Conservation (phyloP, 805 yeast species). For the Kuraishia piskuri region DNA sequence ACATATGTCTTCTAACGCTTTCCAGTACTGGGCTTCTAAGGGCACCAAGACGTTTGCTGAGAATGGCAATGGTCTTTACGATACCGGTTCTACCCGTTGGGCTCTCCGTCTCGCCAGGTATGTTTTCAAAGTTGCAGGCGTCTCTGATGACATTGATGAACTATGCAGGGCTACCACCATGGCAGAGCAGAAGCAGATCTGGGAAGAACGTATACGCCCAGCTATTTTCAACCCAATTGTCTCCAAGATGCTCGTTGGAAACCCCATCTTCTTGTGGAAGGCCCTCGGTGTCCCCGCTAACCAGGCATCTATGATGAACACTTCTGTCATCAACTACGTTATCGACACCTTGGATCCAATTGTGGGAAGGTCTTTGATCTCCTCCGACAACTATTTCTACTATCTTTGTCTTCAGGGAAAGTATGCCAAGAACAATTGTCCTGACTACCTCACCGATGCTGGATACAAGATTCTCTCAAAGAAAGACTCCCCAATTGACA, state of each 20-base stretch:
- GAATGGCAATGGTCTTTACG: conserved; percentile 57
- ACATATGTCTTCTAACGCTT: conserved; percentile 69
- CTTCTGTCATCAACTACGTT: conserved; percentile 61
- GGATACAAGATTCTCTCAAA: conserved; percentile 45
- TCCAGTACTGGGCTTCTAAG: conserved; percentile 69
- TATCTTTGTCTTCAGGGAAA: conserved; percentile 57
- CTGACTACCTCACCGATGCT: conserved; percentile 58
- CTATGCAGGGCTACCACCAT: conserved; percentile 50
- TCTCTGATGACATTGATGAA: conserved; percentile 38
- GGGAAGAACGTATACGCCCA: conserved; percentile 59
- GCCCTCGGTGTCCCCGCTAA: conserved; percentile 86
- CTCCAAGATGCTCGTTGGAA: conserved; percentile 62
- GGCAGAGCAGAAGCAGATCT: conserved; percentile 53
- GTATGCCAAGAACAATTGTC: conserved; percentile 60
- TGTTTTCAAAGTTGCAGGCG: conserved; percentile 50
- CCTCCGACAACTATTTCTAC: conserved; percentile 72
- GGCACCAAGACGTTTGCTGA: conserved; percentile 50
- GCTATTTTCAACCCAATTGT: conserved; percentile 64
- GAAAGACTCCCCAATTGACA: conserved; percentile 43
- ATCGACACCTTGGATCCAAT: conserved; percentile 76
- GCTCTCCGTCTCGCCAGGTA: conserved; percentile 62
- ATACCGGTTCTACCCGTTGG: conserved; percentile 85
- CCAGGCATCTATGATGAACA: conserved; percentile 75
- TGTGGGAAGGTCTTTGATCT: conserved; percentile 50
- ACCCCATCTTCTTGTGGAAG: conserved; percentile 81